These are phyloP conservation scores for Tylopilus cervinicoccineus DNA, from an alignment of 768 basidiomycete species.

Conservation along the genomic window DNA sequence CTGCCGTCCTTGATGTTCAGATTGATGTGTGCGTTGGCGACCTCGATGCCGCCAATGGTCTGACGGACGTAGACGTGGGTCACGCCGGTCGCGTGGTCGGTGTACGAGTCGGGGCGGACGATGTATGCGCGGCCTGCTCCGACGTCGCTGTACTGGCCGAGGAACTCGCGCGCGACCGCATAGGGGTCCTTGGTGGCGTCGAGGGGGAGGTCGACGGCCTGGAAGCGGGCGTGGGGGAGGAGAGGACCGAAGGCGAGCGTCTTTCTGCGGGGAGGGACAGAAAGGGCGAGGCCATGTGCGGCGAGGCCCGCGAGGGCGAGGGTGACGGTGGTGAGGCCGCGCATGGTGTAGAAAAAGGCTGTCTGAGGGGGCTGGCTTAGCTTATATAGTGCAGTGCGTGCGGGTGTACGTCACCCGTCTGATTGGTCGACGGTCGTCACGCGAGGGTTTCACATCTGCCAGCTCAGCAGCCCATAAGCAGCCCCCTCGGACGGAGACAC, in stretches of 20 bases:
- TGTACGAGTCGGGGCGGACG: slow-evolving; percentile 82
- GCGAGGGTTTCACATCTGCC: no score
- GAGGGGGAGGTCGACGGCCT: slow-evolving; percentile 40
- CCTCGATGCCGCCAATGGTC: slow-evolving; percentile 79
- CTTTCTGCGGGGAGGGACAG: slow-evolving; percentile 54
- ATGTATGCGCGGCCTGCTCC: slow-evolving; percentile 42
- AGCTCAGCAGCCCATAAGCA: no score
- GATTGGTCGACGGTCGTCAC: slow-evolving; percentile 24
- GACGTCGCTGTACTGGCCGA: slow-evolving; percentile 37
- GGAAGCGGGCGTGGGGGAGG: slow-evolving; percentile 69
- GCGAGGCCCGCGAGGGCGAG: slow-evolving; percentile 58
- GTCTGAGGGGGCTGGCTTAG: no score
- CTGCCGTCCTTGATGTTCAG: slow-evolving; percentile 84
- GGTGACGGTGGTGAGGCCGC: slow-evolving; percentile 61
- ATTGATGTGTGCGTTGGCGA: slow-evolving; percentile 89
- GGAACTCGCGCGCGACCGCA: slow-evolving; percentile 61
- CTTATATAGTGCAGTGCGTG: slow-evolving; percentile 12
- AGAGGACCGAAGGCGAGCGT: slow-evolving; percentile 85
- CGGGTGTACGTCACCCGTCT: slow-evolving; percentile 22
- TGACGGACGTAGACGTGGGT: slow-evolving; percentile 89
- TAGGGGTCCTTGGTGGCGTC: slow-evolving; percentile 45
- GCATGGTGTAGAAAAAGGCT: no score
- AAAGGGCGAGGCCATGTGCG: slow-evolving; percentile 49
- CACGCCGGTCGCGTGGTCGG: slow-evolving; percentile 79
- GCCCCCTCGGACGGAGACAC: no score